phyloP scores from a whole-genome alignment of 1,284 basidiomycete species.

The Boletus mariae region DNA sequence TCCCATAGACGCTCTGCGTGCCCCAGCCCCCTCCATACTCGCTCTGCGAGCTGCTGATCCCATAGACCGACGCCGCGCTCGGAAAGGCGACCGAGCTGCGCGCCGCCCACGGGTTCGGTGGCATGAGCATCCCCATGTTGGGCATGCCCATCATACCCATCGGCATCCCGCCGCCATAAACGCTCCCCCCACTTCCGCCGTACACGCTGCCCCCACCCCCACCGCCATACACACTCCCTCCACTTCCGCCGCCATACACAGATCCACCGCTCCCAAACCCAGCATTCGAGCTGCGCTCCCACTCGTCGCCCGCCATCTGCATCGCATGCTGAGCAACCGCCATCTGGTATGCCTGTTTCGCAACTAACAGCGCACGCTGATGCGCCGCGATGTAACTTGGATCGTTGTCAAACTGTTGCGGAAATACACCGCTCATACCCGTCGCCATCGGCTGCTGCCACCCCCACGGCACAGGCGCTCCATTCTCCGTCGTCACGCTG shows the following conservation, averaged over 20 bases:
- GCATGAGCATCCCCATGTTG: constrained; percentile 38
- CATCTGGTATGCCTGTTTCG: constrained; percentile 82
- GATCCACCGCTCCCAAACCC: constrained; percentile 37
- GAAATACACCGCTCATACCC: constrained; percentile 25
- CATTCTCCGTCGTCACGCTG: constrained; percentile 46
- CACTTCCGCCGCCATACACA: constrained; percentile 33
- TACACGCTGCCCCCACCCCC: constrained; percentile 37
- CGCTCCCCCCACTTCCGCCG: constrained; percentile 36
- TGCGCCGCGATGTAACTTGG: constrained; percentile 64
- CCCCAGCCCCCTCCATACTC: constrained; percentile 57
- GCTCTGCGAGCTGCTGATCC: constrained; percentile 45
- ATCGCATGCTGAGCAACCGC: constrained; percentile 83
- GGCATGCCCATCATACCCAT: constrained; percentile 42
- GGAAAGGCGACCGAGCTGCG: constrained; percentile 47
- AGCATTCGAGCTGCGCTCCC: constrained; percentile 71
- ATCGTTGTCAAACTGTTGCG: constrained; percentile 40
- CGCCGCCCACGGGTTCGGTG: constrained; percentile 36
- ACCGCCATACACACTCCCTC: constrained; percentile 27
- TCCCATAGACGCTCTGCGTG: constrained; percentile 65
- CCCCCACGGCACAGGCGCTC: constrained; percentile 23
- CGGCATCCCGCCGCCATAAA: constrained; percentile 34
- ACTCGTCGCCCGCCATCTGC: constrained; percentile 77
- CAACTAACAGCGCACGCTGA: constrained; percentile 75
- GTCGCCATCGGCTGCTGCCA: constrained; percentile 32
- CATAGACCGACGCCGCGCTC: constrained; percentile 54